Conservation (phyloP, 2,329 filamentous ascomycete species). For the Exophiala aquamarina region DNA sequence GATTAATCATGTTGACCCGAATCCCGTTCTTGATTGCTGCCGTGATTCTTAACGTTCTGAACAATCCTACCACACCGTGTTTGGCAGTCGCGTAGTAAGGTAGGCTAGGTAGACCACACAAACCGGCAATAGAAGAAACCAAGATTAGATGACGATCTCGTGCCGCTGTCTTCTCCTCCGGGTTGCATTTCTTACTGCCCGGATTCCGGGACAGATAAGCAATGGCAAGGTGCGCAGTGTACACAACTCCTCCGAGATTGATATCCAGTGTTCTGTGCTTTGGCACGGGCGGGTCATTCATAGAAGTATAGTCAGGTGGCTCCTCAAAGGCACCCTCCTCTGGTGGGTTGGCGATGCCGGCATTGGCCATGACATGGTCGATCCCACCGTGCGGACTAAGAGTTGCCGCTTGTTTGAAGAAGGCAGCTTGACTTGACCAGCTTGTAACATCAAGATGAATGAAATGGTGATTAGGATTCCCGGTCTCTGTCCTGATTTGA, state of each 20-base stretch:
- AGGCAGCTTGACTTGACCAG: slow-evolving; percentile 63
- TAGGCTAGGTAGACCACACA: slow-evolving; percentile 41
- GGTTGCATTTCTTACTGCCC: slow-evolving; percentile 42
- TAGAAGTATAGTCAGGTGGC: slow-evolving; percentile 33
- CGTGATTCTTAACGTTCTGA: slow-evolving; percentile 56
- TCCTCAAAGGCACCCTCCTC: slow-evolving; percentile 45
- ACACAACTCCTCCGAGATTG: slow-evolving; percentile 64
- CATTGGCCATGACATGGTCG: slow-evolving; percentile 66
- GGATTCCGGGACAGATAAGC: slow-evolving; percentile 50
- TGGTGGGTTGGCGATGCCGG: slow-evolving; percentile 55
- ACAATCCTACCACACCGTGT: slow-evolving; percentile 66
- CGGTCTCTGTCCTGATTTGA: slow-evolving; percentile 57
- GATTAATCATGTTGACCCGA: slow-evolving; percentile 65
- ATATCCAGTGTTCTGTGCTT: slow-evolving; percentile 58
- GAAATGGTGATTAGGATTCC: slow-evolving; percentile 61
- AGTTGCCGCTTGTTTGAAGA: slow-evolving; percentile 60
- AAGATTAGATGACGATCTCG: slow-evolving; percentile 63
- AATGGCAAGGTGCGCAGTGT: slow-evolving; percentile 63
- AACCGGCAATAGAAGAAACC: slow-evolving; percentile 61
- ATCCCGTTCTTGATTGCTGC: slow-evolving; percentile 51
- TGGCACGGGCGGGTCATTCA: slow-evolving; percentile 40
- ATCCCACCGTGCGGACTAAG: slow-evolving; percentile 57
- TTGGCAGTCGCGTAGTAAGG: slow-evolving; percentile 62
- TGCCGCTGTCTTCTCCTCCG: slow-evolving; percentile 24
- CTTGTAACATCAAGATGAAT: slow-evolving; percentile 56